A percentile compares a stretch with the other conserved stretches of the same genome.
Evolutionary conservation across 768 basidiomycete species (phyloP).

Genomic region (Tricholoma furcatifolium): DNA sequence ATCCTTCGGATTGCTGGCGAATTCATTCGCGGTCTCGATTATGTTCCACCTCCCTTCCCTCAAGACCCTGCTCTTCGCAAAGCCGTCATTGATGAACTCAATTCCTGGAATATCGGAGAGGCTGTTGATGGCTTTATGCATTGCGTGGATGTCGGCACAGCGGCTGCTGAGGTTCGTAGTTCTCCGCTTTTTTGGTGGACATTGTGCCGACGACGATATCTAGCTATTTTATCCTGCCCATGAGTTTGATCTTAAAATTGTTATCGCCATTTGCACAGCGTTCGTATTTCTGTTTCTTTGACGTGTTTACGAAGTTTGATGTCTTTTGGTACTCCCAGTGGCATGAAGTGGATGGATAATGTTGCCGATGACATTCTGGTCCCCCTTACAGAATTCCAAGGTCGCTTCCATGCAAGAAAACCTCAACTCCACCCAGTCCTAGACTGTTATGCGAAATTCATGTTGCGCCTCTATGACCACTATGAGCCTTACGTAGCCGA

Average conservation of each 20-base stretch:
- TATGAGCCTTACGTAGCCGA: slow-evolving; percentile 10
- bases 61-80: slow-evolving; percentile 6
- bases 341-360: slow-evolving; percentile 14
- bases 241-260: slow-evolving; percentile 11
- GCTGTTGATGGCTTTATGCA: slow-evolving; percentile 4
- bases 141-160: slow-evolving; percentile 3
- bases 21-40: slow-evolving; percentile 4
- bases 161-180: slow-evolving; percentile 3
- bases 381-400: slow-evolving; percentile 4
- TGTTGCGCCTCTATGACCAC: slow-evolving; percentile 10
- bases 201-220: background rate
- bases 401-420: slow-evolving; percentile 6
- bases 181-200: background rate
- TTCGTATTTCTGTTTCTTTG: background rate
- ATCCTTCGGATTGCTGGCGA: slow-evolving; percentile 6
- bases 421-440: slow-evolving; percentile 11
- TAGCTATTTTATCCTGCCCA: slow-evolving; percentile 11
- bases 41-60: slow-evolving; percentile 3
- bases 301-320: background rate
- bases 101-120: slow-evolving; percentile 9
- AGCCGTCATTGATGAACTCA: slow-evolving; percentile 4
- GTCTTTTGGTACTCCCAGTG: background rate
- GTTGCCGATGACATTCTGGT: slow-evolving; percentile 9
- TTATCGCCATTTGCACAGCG: slow-evolving; percentile 8
- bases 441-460: slow-evolving; percentile 6